phyloP scores from a whole-genome alignment of 1,139 yeast species.

The Hemisphaericaspora lyxosophila region DNA sequence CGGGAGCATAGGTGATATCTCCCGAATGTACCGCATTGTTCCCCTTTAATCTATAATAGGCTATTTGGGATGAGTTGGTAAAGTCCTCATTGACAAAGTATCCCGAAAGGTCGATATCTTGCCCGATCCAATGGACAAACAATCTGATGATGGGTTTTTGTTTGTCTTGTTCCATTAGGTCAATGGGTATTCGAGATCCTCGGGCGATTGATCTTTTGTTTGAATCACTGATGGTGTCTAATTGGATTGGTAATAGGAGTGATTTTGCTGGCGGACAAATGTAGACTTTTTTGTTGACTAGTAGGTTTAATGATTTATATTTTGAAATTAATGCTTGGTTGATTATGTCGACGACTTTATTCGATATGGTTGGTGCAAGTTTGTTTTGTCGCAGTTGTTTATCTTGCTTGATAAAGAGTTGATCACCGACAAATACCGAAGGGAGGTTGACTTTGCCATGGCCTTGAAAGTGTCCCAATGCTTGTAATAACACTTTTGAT shows the following conservation, averaged over 20 bases:
- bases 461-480: slow-evolving; percentile 12
- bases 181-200: slow-evolving; percentile 10
- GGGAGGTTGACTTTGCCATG: neutral
- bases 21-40: slow-evolving; percentile 13
- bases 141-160: slow-evolving; percentile 10
- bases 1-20: slow-evolving; percentile 13
- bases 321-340: neutral
- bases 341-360: neutral
- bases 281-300: slow-evolving; percentile 3
- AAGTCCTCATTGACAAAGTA: slow-evolving; percentile 8
- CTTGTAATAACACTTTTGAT: slow-evolving; percentile 12
- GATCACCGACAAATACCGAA: slow-evolving; percentile 3
- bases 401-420: neutral
- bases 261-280: slow-evolving; percentile 7
- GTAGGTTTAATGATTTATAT: neutral
- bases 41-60: slow-evolving; percentile 2
- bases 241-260: slow-evolving; percentile 9
- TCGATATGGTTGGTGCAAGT: neutral
- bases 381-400: neutral
- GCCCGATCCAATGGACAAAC: slow-evolving; percentile 15
- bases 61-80: slow-evolving; percentile 1
- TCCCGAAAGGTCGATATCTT: slow-evolving; percentile 11
- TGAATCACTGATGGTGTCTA: slow-evolving; percentile 3
- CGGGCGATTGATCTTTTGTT: slow-evolving; percentile 10
- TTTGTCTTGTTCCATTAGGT: slow-evolving; percentile 5